Evolutionary conservation across 1,284 basidiomycete species (phyloP).

Genomic region (Ganoderma lingzhi): DNA sequence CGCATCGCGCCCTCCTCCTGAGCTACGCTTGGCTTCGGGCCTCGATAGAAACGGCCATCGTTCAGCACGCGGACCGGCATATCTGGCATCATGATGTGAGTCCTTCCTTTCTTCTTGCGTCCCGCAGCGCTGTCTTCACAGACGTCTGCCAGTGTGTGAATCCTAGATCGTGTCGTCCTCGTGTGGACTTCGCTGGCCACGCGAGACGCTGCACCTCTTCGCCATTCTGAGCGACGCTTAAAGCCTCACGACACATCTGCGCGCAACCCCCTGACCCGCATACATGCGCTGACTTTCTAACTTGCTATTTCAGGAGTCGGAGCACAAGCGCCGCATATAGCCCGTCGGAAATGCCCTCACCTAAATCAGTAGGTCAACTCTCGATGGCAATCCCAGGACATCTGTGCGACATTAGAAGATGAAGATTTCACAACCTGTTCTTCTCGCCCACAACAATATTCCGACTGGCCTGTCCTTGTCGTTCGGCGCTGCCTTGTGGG

Average conservation of each 20-base stretch:
- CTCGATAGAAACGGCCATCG: no score
- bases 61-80: neutral
- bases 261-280: neutral
- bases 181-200: neutral
- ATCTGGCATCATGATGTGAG: neutral
- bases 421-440: neutral
- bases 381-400: neutral
- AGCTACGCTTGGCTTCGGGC: neutral
- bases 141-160: neutral
- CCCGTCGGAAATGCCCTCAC: neutral
- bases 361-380: neutral
- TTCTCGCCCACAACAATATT: neutral
- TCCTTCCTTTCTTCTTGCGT: neutral
- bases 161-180: neutral
- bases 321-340: neutral
- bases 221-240: neutral
- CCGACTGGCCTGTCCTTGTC: neutral
- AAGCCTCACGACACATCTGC: neutral
- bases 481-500: neutral
- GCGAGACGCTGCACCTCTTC: neutral
- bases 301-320: constrained; percentile 3
- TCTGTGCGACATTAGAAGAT: neutral
- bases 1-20: neutral
- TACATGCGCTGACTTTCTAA: neutral
- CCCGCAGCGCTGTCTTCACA: constrained; percentile 3